phyloP scores from a whole-genome alignment of 2,329 filamentous ascomycete species.

The Macrophomina tecta region DNA sequence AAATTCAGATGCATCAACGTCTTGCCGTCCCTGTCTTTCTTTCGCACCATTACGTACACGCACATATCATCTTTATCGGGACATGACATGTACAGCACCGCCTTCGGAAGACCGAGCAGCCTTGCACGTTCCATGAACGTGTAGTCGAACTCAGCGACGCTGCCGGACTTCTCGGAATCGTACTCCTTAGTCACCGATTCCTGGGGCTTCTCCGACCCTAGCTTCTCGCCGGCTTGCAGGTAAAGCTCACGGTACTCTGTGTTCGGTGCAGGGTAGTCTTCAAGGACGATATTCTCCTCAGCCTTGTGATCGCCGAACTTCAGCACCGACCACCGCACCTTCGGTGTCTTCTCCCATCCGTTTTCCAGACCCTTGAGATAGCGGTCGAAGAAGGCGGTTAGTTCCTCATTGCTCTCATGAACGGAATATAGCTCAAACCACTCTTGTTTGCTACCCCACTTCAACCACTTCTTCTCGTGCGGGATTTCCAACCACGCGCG shows the following conservation, averaged over 20 bases:
- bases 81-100: slow-evolving; percentile 54
- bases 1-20: slow-evolving; percentile 52
- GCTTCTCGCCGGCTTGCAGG: slow-evolving; percentile 26
- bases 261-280: slow-evolving; percentile 32
- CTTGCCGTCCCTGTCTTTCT: slow-evolving; percentile 52
- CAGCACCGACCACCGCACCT: slow-evolving; percentile 51
- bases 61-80: slow-evolving; percentile 52
- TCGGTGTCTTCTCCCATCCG: slow-evolving; percentile 55
- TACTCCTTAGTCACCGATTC: slow-evolving; percentile 29
- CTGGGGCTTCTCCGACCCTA: slow-evolving; percentile 17
- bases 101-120: slow-evolving; percentile 56
- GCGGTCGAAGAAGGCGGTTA: slow-evolving; percentile 51
- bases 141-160: slow-evolving; percentile 32
- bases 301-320: slow-evolving; percentile 33
- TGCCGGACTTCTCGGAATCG: slow-evolving; percentile 33
- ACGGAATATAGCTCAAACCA: slow-evolving; percentile 35
- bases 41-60: slow-evolving; percentile 53
- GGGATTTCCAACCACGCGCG: slow-evolving; percentile 32
- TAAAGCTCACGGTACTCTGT: slow-evolving; percentile 32
- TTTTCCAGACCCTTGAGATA: slow-evolving; percentile 54
- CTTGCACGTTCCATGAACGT: slow-evolving; percentile 41
- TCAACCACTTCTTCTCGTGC: slow-evolving; percentile 35
- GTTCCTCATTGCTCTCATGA: slow-evolving; percentile 30
- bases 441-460: slow-evolving; percentile 33
- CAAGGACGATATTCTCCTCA: slow-evolving; percentile 33